phyloP scores from a whole-genome alignment of 441 rosid genomes.

The Melastoma candidum region DNA sequence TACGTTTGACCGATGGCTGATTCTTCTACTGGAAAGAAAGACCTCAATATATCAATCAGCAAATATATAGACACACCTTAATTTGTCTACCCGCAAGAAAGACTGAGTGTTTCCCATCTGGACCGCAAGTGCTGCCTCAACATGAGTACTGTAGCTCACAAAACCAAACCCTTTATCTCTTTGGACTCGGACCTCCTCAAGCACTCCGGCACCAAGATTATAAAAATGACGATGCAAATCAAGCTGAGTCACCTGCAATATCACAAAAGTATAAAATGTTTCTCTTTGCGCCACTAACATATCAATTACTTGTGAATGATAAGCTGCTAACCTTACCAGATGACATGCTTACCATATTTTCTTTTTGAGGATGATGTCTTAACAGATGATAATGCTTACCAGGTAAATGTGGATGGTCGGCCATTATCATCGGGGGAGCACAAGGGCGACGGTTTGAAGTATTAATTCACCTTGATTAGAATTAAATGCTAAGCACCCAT shows the following conservation, averaged over 20 bases:
- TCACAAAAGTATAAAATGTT: not conserved
- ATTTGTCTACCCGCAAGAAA: slow-evolving; percentile 67
- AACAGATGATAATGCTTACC: too few relatives aligned
- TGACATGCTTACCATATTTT: too few relatives aligned
- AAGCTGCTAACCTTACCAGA: too few relatives aligned
- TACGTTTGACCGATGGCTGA: not conserved
- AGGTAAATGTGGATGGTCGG: too few relatives aligned
- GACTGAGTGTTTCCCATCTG: slow-evolving; percentile 85
- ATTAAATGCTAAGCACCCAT: too few relatives aligned
- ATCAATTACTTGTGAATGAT: too few relatives aligned
- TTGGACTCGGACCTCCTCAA: slow-evolving; percentile 95
- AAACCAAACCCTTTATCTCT: slow-evolving; percentile 97
- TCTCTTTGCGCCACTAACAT: not conserved
- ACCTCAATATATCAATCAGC: not conserved
- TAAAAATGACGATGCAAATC: slow-evolving; percentile 95
- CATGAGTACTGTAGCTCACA: slow-evolving; percentile 79
- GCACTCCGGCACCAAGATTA: slow-evolving; percentile 78
- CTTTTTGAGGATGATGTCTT: too few relatives aligned
- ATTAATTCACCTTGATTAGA: too few relatives aligned
- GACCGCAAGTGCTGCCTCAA: slow-evolving; percentile 89
- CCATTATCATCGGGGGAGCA: too few relatives aligned
- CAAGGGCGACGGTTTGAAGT: too few relatives aligned
- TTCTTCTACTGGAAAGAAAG: not conserved
- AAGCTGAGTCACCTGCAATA: slow-evolving; percentile 69
- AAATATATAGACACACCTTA: slow-evolving; percentile 37